Evolutionary conservation across 2,329 filamentous ascomycete species (phyloP), one percentile per base, ranked within the genome.

Genomic region (Monosporascus sp.): DNA sequence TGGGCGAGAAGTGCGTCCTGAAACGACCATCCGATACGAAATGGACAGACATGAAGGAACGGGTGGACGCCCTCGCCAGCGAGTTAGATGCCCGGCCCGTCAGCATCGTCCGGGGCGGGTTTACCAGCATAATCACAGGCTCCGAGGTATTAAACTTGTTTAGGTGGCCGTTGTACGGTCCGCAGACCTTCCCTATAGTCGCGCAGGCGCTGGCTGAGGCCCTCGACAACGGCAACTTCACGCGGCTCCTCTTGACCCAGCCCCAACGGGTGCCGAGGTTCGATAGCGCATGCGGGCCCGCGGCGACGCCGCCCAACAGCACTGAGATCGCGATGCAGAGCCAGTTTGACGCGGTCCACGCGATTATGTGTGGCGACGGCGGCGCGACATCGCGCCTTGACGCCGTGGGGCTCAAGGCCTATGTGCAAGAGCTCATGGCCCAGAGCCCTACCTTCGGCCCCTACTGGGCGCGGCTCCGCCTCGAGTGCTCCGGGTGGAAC

Each of bases 401-500:
- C 17, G 9, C 62, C 14, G 6, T 53, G 2, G 67, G 63, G 45
- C 69, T 69, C 60, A 37, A 48, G n/a, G 53, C 54, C 2, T 71
- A 72, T 54, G 52, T 73, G 8, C 25, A 50, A 6, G 45, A 53
- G 15, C 62, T 72, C 20, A 48, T 57, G 6, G 36, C 48, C 7
- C 58, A 65, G 44, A 71, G 71, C 1, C 55, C 60, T 4, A 58
- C 68, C 18, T 61, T 71, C 11, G 72, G 68, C 18, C 54, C 63
- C 1, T 38, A 41, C 39, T 73, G 71, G 72, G 53, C 70, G 15
- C 46, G n/a, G 5, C 60, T 74, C 46, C 71, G 70, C 1, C 56
- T 77, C 7, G 53, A 61, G 6, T 80, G 76, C 64, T 60, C 65
- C 0, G 68, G 69, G 4, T 72, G 75, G 64, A 57, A 36, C 1